Base-by-base conservation (phyloP, 2,329 filamentous ascomycete genomes). In the Curvularia sp. region DNA sequence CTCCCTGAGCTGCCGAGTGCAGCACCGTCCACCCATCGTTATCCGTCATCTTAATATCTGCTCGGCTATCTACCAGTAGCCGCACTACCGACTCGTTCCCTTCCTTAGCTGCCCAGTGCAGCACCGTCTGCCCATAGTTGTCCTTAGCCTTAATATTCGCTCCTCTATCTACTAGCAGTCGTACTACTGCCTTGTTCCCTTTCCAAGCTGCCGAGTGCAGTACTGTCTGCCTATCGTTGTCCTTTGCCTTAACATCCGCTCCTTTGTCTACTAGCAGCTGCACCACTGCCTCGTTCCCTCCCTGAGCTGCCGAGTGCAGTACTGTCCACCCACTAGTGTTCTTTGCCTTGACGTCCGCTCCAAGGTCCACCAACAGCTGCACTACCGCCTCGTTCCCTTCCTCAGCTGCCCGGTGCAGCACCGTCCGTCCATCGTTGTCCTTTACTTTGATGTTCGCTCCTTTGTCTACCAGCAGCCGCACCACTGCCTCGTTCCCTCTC, bases 381-480 rank as follows among this genome's bases (percentile, higher is more conserved):
- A 47, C 27, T 21, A 47, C 5, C n/a, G 5, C 38, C 23, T 52
- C n/a, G 7, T 34, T 13, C 30, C 30, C 23, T 47, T 19, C 9
- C 13, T 1, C 1, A 47, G 28, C 42, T 48, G 42, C 42, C 15
- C 6, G 10, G 34, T 54, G 34, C 10, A 58, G 38, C n/a, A 25
- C 50, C 19, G 50, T 54, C 13, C 3, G 0, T 21, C 8, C 34
- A 5, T 7, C 5, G 4, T n/a, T 36, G 12, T 36, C 45, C n/a
- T 47, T 47, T 5, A 7, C 45, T 27, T 47, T 21, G 18, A 57
- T 42, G 43, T 57, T 46, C 50, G 50, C 50, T 59, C 56, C 38
- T 21, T 21, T 7, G 18, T 23, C 38, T 8, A 41, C 38, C n/a
- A 36, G 34, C 12, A 36, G 34, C 34, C 34, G 12, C 34, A 47